These are phyloP conservation scores for Dendrocalamus latiflorus DNA, from an alignment of 202 grass and related monocot species.

Conservation along the genomic window DNA sequence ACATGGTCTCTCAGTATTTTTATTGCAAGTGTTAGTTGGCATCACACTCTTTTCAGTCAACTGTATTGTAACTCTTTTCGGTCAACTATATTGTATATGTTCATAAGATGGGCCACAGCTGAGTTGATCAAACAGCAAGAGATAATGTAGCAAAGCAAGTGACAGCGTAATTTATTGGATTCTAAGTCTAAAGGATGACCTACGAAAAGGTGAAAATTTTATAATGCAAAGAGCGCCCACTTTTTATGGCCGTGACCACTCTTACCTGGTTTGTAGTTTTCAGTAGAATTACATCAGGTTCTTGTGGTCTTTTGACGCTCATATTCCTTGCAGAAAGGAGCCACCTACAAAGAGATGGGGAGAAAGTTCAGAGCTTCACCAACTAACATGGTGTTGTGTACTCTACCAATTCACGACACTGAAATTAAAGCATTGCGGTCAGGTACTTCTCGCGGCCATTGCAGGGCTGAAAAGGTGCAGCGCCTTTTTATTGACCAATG, in stretches of 20 bases:
- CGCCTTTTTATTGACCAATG: constrained; percentile 11
- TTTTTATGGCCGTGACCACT: not conserved
- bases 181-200: not conserved
- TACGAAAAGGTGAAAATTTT: not conserved
- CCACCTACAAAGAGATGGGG: not conserved
- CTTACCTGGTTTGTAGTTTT: not conserved
- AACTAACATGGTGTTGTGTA: not conserved
- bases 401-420: not conserved
- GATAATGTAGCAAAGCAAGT: not conserved
- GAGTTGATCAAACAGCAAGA: not conserved
- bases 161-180: not conserved
- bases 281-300: not conserved
- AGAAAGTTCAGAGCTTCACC: constrained; percentile 16
- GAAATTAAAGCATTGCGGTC: not conserved
- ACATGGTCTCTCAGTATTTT: too few species aligned
- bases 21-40: constrained; percentile 25
- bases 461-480: not conserved
- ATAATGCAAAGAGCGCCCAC: not conserved
- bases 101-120: not conserved
- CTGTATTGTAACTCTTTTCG: not conserved
- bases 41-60: constrained; percentile 18
- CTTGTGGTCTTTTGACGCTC: not conserved
- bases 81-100: constrained; percentile 12
- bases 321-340: not conserved
- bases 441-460: not conserved